Evolutionary conservation across 208 protist species (phyloP).

Genomic region (Wallacemonas sp.): DNA sequence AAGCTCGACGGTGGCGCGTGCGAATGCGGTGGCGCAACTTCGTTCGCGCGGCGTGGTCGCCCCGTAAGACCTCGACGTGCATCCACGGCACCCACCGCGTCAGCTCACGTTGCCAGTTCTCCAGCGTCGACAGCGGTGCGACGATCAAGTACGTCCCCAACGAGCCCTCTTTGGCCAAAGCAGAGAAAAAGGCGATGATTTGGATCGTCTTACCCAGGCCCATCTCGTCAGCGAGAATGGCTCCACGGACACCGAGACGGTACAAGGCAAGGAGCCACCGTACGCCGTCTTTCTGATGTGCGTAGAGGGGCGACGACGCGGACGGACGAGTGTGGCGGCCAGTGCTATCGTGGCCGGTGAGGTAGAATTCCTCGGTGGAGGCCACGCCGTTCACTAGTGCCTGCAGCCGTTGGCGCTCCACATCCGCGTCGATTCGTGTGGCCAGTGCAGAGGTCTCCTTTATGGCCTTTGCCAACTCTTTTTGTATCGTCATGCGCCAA

Average conservation of each 20-base stretch:
- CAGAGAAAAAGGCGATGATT: constrained; percentile 82
- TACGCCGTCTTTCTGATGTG: constrained; percentile 90
- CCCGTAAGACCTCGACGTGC: constrained; percentile 64
- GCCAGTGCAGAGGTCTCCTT: neutral
- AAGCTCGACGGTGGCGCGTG: constrained; percentile 36
- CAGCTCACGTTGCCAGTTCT: constrained; percentile 88
- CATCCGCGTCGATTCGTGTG: neutral
- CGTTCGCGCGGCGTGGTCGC: constrained; percentile 16
- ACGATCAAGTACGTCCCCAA: constrained; percentile 87
- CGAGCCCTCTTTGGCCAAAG: constrained; percentile 61
- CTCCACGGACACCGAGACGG: constrained; percentile 56
- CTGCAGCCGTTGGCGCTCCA: neutral
- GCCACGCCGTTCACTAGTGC: neutral
- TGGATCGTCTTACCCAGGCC: constrained; percentile 97
- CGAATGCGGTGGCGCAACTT: constrained; percentile 51
- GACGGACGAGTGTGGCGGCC: neutral
- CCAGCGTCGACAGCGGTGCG: constrained; percentile 88
- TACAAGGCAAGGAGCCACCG: constrained; percentile 95
- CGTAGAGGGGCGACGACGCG: constrained; percentile 49
- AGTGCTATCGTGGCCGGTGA: neutral
- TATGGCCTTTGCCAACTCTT: neutral
- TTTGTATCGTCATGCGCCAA: neutral
- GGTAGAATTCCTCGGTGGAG: neutral
- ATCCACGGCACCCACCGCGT: constrained; percentile 86
- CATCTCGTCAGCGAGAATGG: constrained; percentile 97